Base-by-base conservation (phyloP, 768 basidiomycete genomes). In the Tylopilus subfusipes region DNA sequence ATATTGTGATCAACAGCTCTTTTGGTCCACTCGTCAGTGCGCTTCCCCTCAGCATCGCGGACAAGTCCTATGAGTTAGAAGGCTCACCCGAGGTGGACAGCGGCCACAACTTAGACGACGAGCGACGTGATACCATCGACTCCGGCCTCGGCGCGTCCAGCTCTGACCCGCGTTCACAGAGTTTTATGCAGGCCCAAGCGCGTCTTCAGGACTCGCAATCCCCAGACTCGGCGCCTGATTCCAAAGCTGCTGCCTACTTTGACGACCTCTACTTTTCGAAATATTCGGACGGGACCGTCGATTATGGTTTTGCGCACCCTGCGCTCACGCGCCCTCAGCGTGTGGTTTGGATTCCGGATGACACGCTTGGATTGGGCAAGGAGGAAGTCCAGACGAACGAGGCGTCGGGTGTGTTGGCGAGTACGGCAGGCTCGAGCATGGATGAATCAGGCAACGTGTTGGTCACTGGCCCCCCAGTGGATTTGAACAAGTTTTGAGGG, bases 241-340 rank as follows among this genome's bases (percentile, higher is more conserved):
- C 34, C 10, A 56, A 62, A 44, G 22, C 52, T 3, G 50, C 50
- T 19, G 45, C 45, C 19, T 42, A 47, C 21, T 53, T 61, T 38
- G 58, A 63, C 39, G 60, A 68, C 48, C 31, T 59, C 19, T 44
- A 55, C 39, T 69, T 70, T 31, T 56, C 68, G 44, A 63, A 56
- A 42, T 61, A 68, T 22, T 38, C 50, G 2, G 68, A 70, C 19
- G 69, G 65, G 10, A n/a, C 18, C 44, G 52, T 68, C 56, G 67
- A 82, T 47, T 84, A 84, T 63, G 86, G 88, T 13, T 98, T 96
- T 73, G 84, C 88, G 43, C 96, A 96, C 63, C 96, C 96, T 16
- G 93, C 93, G 8, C 78, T 82, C 51, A 82, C 75, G 57, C 72
- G 82, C 48, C 83, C 88, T 44, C 90, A 93, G 72, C 78, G 85